Percentiles rank a stretch among this genome's conserved stretches.
These are phyloP conservation scores for Cocos nucifera DNA, from an alignment of 176 grass and related monocot species.

Conservation along the genomic window DNA sequence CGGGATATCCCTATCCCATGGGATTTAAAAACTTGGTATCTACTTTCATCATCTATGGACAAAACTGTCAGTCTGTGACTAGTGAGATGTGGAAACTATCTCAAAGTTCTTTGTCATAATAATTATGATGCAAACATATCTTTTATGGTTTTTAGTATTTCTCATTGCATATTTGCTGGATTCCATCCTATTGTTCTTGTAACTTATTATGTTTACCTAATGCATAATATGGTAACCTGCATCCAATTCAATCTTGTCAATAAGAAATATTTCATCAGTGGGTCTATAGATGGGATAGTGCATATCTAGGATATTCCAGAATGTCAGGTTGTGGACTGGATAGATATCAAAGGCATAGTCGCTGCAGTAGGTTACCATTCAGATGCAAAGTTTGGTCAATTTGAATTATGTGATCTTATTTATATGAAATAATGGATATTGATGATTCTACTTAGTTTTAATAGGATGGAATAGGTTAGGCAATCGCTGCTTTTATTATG, in stretches of 20 bases:
- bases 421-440: background rate
- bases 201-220: no score
- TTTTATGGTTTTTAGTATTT: background rate
- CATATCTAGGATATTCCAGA: background rate
- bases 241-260: slow-evolving; percentile 10
- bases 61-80: slow-evolving; percentile 12
- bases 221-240: background rate
- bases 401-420: background rate
- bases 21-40: no score
- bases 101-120: slow-evolving; percentile 9
- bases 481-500: background rate
- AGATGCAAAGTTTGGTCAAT: background rate
- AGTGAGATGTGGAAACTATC: background rate
- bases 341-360: background rate
- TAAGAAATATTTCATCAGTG: slow-evolving; percentile 12
- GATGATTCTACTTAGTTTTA: background rate
- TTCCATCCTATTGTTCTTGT: no score
- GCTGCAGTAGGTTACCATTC: slow-evolving; percentile 2
- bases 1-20: no score
- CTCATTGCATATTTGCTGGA: no score
- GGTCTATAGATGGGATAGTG: slow-evolving; percentile 12
- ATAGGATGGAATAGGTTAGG: background rate
- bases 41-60: background rate
- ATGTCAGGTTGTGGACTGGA: slow-evolving; percentile 3
- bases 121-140: background rate